Evolutionary conservation across 108 stramenopile species (phyloP), one percentile per base, ranked within the genome.

Genomic region (Fistulifera pelliculosa): DNA sequence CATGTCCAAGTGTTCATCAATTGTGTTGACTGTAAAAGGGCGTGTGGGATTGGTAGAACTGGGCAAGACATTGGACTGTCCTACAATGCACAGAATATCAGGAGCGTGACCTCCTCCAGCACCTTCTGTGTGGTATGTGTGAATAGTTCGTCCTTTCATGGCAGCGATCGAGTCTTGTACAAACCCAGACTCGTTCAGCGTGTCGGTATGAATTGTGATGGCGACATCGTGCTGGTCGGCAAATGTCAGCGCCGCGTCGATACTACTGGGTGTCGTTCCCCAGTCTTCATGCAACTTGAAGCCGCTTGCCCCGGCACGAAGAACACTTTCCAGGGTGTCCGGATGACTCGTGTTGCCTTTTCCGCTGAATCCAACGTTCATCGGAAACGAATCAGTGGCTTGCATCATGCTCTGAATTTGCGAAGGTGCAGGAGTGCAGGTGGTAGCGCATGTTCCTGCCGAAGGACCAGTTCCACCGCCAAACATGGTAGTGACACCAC

Each of bases 1-100:
- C 97, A 98, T 98, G 67, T 98, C 97, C 64, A 98, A 71, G 67
- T 98, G 97, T 65, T 98, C 97, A 56, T 96, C 97, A 60, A 98
- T 92, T 38, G 97, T 98, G 64, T 98, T 98, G 39, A 69, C 68
- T 0, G 97, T 98, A 63, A 85, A 96, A 5, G 97, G 97, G 31
- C 94, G 74, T 11, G 97, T 98, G 15, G 97, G 97, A 76, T 98
- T 98, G 13, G 97, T 98, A 25, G 91, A 94, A 53, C 84, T 87
- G 10, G 97, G 97, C 56, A 98, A 68, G 4, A 96, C 96, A 64
- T 90, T 81, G 19, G 63, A 52, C 73, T 93, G 87, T 38, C 79
- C 76, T 6, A 94, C 94, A 57, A 98, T 94, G 62, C 88, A 89
- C 81, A 98, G 95, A 60, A 98, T 98, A 66, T 98, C 97, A 13